Conservation (phyloP, 2,329 filamentous ascomycete genomes). For the Macroventuria anomochaeta region DNA sequence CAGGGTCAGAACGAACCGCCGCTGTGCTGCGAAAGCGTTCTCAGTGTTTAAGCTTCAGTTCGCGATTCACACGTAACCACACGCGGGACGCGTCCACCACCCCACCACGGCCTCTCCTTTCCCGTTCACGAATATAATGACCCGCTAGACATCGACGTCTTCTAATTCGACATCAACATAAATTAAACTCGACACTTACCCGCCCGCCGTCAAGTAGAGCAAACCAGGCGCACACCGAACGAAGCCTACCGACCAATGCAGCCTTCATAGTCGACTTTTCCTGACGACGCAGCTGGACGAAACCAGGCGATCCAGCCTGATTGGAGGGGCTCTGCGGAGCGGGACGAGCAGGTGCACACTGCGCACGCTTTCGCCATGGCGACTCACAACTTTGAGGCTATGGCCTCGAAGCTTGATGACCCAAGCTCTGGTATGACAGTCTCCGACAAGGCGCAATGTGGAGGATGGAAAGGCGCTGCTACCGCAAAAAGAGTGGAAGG, state of each 20-base stretch:
- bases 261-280: conserved; percentile 23
- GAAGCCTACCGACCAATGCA: conserved; percentile 36
- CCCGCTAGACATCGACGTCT: conserved; percentile 26
- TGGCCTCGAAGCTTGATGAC: conserved; percentile 57
- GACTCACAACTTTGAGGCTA: conserved; percentile 54
- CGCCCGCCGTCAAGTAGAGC: conserved; percentile 10
- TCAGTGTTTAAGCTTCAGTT: conserved; percentile 30
- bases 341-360: conserved; percentile 33
- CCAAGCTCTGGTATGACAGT: conserved; percentile 44
- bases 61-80: conserved; percentile 36
- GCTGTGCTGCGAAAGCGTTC: conserved; percentile 13
- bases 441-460: background rate
- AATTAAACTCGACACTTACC: conserved; percentile 25
- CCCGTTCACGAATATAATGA: conserved; percentile 42
- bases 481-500: background rate
- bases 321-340: conserved; percentile 17
- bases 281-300: conserved; percentile 23
- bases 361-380: conserved; percentile 42
- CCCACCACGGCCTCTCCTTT: conserved; percentile 32
- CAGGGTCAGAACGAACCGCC: conserved; percentile 16
- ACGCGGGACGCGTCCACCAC: conserved; percentile 40
- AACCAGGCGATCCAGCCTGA: conserved; percentile 9
- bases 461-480: conserved; percentile 5
- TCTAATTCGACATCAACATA: conserved; percentile 30
- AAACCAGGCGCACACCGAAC: conserved; percentile 25